A percentile compares a stretch with the other conserved stretches of the same genome.
Evolutionary conservation across 1,139 yeast species (phyloP).

Genomic region (Yamadazyma songkhlaensis): DNA sequence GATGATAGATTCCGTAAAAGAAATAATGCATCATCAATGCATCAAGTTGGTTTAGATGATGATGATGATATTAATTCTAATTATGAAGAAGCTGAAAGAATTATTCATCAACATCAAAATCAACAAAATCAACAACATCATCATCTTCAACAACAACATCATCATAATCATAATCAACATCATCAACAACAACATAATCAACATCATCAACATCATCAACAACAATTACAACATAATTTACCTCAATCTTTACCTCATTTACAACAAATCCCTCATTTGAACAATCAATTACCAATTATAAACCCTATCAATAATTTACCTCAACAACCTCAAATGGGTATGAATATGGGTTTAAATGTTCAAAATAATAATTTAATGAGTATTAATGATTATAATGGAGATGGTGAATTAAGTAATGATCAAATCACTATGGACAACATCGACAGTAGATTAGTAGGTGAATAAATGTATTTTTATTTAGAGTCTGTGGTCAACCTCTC

Average conservation of each 20-base stretch:
- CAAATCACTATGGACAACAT: conserved; percentile 48
- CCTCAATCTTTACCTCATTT: conserved; percentile 4
- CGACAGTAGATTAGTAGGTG: conserved; percentile 48
- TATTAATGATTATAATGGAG: conserved; percentile 4
- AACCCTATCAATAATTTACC: background rate
- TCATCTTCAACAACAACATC: conserved; percentile 16
- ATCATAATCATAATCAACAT: conserved; percentile 12
- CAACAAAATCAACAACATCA: conserved; percentile 10
- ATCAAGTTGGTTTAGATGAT: conserved; percentile 30
- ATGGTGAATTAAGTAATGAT: conserved; percentile 25
- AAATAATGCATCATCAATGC: conserved; percentile 30
- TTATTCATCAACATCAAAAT: conserved; percentile 30
- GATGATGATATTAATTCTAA: conserved; percentile 24
- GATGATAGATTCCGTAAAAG: conserved; percentile 15
- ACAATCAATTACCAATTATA: conserved; percentile 3
- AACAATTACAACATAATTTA: conserved; percentile 10
- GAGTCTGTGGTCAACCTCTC: no score
- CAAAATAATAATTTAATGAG: conserved; percentile 23
- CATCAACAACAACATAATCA: conserved; percentile 17
- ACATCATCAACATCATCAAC: conserved; percentile 24
- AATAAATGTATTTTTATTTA: conserved; percentile 17
- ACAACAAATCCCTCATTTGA: conserved; percentile 3
- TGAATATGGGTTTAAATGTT: conserved; percentile 2
- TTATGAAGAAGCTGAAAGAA: conserved; percentile 16
- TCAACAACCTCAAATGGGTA: background rate